Base-by-base conservation (phyloP, 495 filamentous ascomycete species). In the Penicillium canariense region DNA sequence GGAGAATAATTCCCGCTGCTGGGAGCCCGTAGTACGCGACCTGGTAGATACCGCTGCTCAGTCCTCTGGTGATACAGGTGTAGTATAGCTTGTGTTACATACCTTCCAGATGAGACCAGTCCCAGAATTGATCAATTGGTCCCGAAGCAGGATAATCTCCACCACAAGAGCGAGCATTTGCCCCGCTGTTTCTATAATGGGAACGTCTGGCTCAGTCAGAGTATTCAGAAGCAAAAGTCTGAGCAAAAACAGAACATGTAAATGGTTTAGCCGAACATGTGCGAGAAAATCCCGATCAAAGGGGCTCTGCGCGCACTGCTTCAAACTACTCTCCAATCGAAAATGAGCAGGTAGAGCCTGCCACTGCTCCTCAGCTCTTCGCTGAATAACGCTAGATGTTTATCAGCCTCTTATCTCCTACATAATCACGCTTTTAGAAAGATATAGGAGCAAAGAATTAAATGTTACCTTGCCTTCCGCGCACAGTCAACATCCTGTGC, bases 51-150 rank as follows among this genome's bases (percentile, higher is more conserved):
- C 7, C 11, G 8, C 25, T 45, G 15, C 10, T 15, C 14, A 46
- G 2, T 14, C 10, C n/a, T 12, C 22, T 27, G 9, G n/a, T 7
- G 11, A 9, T 4, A 15, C 4, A 15, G 1, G 5, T n/a, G 2
- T 34, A 55, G 35, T 3, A 10, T n/a, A 7, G 3, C 1, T 38
- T 30, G 48, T 25, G 35, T 8, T n/a, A 39, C 27, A 48, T 63
- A 69, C 72, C 65, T 72, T 76, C 72, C 72, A 74, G n/a, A 73
- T 61, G 26, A 76, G 61, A n/a, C 68, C 62, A 0, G 71, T 74
- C 2, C 72, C 71, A 7, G 72, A 74, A 48, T 76, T 74, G 5
- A 58, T 66, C 26, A 76, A 55, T 25, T 69, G 68, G 26, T 76
- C 71, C 14, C 68, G 62, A 3, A 74, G 67, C 14, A 76, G 50